A percentile compares a stretch with the other conserved stretches of the same genome.
Evolutionary conservation across 2,329 filamentous ascomycete genomes (phyloP).

Genomic region (Tolypocladium tundrense): DNA sequence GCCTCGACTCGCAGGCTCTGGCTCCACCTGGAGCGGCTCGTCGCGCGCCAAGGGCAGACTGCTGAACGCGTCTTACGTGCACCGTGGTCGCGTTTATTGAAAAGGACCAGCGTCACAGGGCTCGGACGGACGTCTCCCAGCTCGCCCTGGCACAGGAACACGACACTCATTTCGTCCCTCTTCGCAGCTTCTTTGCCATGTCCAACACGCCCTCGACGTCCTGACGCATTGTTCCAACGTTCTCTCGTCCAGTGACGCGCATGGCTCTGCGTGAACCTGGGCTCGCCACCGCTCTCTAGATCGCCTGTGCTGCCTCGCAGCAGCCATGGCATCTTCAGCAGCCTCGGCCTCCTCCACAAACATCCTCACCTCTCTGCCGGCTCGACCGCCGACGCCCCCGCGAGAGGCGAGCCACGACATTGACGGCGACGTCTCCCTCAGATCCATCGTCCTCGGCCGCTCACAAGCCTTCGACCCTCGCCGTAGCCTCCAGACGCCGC

Average conservation of each 20-base stretch:
- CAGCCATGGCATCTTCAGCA: constrained; percentile 31
- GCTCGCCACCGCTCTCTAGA: constrained; percentile 22
- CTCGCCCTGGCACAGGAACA: not conserved
- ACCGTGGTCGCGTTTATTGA: constrained; percentile 6
- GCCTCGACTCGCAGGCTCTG: not conserved
- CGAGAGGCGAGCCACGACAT: constrained; percentile 36
- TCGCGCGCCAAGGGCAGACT: not conserved
- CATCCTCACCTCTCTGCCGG: constrained; percentile 40
- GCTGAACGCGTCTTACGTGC: constrained; percentile 5
- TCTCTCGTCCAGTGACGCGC: not conserved
- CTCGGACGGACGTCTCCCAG: not conserved
- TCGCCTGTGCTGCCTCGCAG: constrained; percentile 26
- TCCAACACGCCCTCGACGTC: not conserved
- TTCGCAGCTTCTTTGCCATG: not conserved
- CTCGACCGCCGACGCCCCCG: constrained; percentile 60
- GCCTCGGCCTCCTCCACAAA: constrained; percentile 21
- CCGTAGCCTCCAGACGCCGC: constrained; percentile 38
- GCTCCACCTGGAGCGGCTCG: not conserved
- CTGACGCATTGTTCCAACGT: not conserved
- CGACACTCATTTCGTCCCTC: not conserved
- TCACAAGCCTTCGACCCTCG: constrained; percentile 26
- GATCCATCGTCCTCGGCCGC: constrained; percentile 23
- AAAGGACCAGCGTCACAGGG: not conserved
- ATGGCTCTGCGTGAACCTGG: constrained; percentile 2
- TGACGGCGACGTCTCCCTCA: constrained; percentile 23